A percentile compares a stretch with the other conserved stretches of the same genome.
These are phyloP conservation scores for Camellia sinensis DNA, from an alignment of 148 eudicot genomes.

Conservation along the genomic window DNA sequence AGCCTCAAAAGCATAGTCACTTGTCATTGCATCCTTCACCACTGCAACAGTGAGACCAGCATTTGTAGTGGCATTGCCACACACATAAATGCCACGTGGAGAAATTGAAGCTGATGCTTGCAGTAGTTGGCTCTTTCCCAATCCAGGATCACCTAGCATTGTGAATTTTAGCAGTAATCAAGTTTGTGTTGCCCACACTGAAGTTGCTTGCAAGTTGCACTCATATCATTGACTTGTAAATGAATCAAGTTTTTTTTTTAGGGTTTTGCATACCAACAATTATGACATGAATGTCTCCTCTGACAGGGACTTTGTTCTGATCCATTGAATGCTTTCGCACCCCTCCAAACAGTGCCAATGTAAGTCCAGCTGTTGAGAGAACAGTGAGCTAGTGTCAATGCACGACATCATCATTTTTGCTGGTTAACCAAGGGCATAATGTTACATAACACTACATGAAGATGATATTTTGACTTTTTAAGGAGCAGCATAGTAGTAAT, in stretches of 20 bases:
- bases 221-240: background rate
- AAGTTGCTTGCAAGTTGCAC: background rate
- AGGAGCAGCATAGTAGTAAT: background rate
- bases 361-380: conserved; percentile 74
- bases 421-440: conserved; percentile 6
- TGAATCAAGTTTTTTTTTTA: conserved; percentile 1
- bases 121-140: conserved; percentile 96
- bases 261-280: conserved; percentile 65
- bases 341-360: conserved; percentile 85
- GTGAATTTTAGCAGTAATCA: conserved; percentile 5
- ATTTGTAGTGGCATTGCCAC: conserved; percentile 97
- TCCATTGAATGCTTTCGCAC: conserved; percentile 86
- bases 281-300: conserved; percentile 96
- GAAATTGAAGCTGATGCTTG: conserved; percentile 95
- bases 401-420: background rate
- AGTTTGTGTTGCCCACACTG: background rate
- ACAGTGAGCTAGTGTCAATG: conserved; percentile 13
- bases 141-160: conserved; percentile 89
- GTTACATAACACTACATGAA: background rate
- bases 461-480: background rate
- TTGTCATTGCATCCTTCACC: conserved; percentile 91
- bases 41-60: conserved; percentile 99
- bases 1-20: conserved; percentile 97
- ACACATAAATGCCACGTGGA: conserved; percentile 97
- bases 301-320: conserved; percentile 96